Evolutionary conservation across 2,329 filamentous ascomycete genomes (phyloP).

Genomic region (Penicillium sp.): DNA sequence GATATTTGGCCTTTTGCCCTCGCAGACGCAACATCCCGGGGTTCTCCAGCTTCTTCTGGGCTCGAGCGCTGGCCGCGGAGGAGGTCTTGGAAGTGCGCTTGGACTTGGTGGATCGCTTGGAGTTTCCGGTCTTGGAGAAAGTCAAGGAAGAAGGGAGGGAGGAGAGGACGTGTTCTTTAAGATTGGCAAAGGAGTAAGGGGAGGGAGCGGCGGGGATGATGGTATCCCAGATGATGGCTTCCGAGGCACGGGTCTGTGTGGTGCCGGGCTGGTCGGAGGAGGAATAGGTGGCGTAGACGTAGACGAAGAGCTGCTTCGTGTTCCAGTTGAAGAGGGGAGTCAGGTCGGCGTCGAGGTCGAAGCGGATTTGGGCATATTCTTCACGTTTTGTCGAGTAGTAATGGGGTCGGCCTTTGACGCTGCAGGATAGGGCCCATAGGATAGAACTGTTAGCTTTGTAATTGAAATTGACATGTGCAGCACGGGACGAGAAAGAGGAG

Average conservation of each 20-base stretch:
- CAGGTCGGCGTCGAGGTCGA: constrained; percentile 89
- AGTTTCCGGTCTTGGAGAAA: background rate
- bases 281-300: constrained; percentile 73
- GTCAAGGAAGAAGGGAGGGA: constrained; percentile 21
- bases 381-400: constrained; percentile 91
- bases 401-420: constrained; percentile 84
- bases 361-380: constrained; percentile 91
- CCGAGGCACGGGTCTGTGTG: constrained; percentile 27
- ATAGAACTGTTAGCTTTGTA: too few relatives aligned
- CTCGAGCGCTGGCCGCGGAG: constrained; percentile 12
- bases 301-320: constrained; percentile 96
- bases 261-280: constrained; percentile 27
- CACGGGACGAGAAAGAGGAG: too few relatives aligned
- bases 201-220: constrained; percentile 69
- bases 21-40: constrained; percentile 66
- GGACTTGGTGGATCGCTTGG: too few relatives aligned
- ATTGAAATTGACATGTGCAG: too few relatives aligned
- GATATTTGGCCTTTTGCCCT: constrained; percentile 91
- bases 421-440: constrained; percentile 31
- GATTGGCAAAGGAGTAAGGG: constrained; percentile 35
- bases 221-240: constrained; percentile 90
- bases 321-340: constrained; percentile 97
- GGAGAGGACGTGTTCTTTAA: constrained; percentile 27
- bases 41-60: constrained; percentile 8
- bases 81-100: constrained; percentile 22